phyloP scores from a whole-genome alignment of 148 eudicot genomes.

The Cornus suecica region DNA sequence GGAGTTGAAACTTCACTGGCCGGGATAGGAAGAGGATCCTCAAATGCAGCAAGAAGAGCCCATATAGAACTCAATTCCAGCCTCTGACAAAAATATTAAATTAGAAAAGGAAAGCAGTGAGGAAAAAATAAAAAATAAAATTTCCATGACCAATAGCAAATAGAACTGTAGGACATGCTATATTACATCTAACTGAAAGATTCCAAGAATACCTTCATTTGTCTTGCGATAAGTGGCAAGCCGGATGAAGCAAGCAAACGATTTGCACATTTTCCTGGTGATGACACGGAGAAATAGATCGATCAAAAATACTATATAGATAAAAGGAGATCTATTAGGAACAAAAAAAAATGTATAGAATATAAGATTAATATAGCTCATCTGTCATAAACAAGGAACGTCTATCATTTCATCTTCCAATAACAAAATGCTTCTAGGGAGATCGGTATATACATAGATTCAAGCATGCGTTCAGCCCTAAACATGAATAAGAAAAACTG shows the following conservation, averaged over 20 bases:
- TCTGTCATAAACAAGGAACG: neutral
- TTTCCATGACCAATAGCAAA: neutral
- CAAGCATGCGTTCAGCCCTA: neutral
- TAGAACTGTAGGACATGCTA: neutral
- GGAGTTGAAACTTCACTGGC: slow-evolving; percentile 32
- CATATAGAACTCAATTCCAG: slow-evolving; percentile 87
- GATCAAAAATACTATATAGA: too few species aligned
- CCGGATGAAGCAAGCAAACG: slow-evolving; percentile 89
- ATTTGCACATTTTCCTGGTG: slow-evolving; percentile 94
- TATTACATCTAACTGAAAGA: neutral
- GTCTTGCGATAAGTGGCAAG: slow-evolving; percentile 90
- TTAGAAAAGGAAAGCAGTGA: neutral
- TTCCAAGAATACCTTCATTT: slow-evolving; percentile 74
- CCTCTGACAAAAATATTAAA: slow-evolving; percentile 39
- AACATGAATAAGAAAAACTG: neutral
- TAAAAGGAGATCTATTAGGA: too few species aligned
- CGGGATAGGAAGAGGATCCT: slow-evolving; percentile 81
- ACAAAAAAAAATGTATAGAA: too few species aligned
- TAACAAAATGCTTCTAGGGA: neutral
- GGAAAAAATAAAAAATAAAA: slow-evolving; percentile 2
- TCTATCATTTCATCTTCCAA: neutral
- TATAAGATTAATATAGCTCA: neutral
- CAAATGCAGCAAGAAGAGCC: slow-evolving; percentile 98
- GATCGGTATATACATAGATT: neutral
- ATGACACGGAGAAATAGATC: too few species aligned